Base-by-base conservation (phyloP, 2,329 filamentous ascomycete genomes). In the Colletotrichum phormii region DNA sequence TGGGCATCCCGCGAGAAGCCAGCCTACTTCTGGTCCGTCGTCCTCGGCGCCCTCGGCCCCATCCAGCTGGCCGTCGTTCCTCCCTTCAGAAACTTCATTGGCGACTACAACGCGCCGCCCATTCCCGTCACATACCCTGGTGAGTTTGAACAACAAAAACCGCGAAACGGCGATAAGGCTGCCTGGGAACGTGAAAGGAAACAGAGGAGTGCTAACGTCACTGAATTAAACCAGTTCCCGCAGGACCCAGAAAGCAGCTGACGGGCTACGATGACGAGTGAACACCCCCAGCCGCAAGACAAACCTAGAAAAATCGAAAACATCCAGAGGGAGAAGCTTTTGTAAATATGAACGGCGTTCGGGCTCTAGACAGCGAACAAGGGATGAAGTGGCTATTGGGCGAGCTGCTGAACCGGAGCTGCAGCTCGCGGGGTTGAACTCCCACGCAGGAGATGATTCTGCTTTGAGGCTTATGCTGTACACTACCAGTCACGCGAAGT, bases 91-190 rank as follows among this genome's bases (percentile, higher is more conserved):
- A 85, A 86, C 75, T 87, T 86, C 75, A 83, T 97, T 70, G 95
- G 95, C 77, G 95, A 98, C 81, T 85, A 91, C 77, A 89, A 91
- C 78, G 89, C 93, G 75, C 86, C 90, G 75, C 89, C 87, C 70
- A 91, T 98, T 76, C 97, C 97, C 37, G 85, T 95, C 83, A 97
- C 95, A 81, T 99, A 98, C 87, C 97, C 97, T 73, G 90, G 96
- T 98, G 90, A 82, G 94, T 89, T 24, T 49, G 9, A 9, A 37
- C 4, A 8, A 49, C 18, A 8, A 49, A 49, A 49, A 42, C 37
- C 37, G 15, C 37, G 37, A 42, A 42, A 42, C 13, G 37, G 13
- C 37, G 15, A 42, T 18, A 42, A 6, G 15, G 37, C 37, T 15
- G 8, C 42, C 12, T 58, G 26, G 15, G 3, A 53, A 18, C 35